Base-by-base conservation (phyloP, 768 basidiomycete species). In the Leccinum aurantiacum region DNA sequence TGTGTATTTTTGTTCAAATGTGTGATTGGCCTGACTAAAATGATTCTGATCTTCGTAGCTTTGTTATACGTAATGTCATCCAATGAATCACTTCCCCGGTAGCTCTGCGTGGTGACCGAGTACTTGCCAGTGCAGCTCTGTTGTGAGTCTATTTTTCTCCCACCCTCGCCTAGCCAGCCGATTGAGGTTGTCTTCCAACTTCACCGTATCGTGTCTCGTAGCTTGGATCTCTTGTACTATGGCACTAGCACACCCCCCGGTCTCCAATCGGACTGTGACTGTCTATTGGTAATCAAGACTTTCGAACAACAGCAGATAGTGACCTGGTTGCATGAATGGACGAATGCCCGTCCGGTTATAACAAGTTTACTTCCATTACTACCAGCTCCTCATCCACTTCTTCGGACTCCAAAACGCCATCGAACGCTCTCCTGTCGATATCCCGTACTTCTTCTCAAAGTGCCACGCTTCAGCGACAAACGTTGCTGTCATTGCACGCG, bases 341-440 rank as follows among this genome's bases (percentile, higher is more conserved):
- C 71, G 19, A 63, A 61, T 14, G 15, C 62, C 47, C 72, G 68
- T 50, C 49, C 63, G 4, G 35, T 57, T 25, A 19, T 51, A 3
- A 46, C 67, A 13, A 49, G 71, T 94, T 69, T 93, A 93, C 71
- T 90, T 84, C 76, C 84, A 92, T 70, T 96, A 96, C 67, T 85
- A 88, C 25, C 84, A 85, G 76, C 83, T 98, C 54, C 91, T 97
- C 38, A 77, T 98, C 59, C 95, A 97, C 70, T 96, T 95, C 1
- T 98, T 98, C 66, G 95, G 96, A 11, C 81, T 98, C 47, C 95
- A 98, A 73, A 91, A 96, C 69, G 93, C 96, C 17, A 76, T 98
- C 58, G 95, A 96, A 74, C 82, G 84, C 19, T 80, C 84, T 4
- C 75, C 82, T 1, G 74, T 90, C 47, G 86, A 94, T 68, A 87